Conservation (phyloP, 495 filamentous ascomycete species). For the Penicillium fimorum region DNA sequence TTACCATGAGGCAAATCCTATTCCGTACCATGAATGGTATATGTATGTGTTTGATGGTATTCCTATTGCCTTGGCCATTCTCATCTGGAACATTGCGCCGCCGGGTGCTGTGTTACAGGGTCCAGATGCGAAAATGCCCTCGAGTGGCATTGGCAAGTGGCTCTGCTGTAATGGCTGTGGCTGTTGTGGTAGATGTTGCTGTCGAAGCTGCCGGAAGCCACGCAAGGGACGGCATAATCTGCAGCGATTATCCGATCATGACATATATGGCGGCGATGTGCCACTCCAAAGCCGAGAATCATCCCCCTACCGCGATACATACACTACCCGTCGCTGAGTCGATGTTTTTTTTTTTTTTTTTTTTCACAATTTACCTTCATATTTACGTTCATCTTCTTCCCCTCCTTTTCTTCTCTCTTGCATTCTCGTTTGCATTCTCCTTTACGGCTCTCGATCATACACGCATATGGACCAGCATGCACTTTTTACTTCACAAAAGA, state of each 20-base stretch:
- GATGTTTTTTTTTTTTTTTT: no score
- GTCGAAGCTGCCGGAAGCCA: conserved; percentile 3
- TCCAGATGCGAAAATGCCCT: conserved; percentile 2
- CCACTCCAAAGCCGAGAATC: not conserved
- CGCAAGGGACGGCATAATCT: not conserved
- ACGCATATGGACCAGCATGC: no score
- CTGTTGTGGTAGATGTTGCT: conserved; percentile 7
- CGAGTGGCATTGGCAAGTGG: not conserved
- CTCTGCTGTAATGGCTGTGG: conserved; percentile 1
- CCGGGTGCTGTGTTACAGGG: not conserved
- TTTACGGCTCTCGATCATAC: no score
- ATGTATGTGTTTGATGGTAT: conserved; percentile 9
- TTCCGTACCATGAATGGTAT: conserved; percentile 5
- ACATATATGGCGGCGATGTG: not conserved
- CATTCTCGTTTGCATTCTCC: no score
- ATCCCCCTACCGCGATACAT: not conserved
- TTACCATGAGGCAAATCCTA: not conserved
- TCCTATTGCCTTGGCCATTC: not conserved
- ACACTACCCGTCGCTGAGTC: not conserved
- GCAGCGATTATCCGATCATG: not conserved
- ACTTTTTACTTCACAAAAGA: no score
- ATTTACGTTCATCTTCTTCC: no score
- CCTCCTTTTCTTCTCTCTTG: no score
- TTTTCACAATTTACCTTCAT: no score
- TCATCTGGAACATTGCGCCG: not conserved